phyloP scores from a whole-genome alignment of 768 basidiomycete genomes.

The Podaxis rugospora region DNA sequence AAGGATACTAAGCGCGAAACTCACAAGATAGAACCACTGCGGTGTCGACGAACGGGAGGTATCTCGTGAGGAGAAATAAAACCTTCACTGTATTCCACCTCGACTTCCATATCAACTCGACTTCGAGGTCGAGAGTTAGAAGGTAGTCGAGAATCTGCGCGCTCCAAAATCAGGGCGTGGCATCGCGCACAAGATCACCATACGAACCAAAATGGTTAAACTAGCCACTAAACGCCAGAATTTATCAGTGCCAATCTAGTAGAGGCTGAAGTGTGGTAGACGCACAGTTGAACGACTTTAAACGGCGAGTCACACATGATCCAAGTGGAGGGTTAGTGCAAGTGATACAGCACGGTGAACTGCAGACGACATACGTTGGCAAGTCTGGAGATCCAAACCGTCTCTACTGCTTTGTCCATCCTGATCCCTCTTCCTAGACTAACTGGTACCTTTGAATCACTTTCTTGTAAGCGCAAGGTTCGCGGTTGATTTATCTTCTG shows the following conservation, averaged over 20 bases:
- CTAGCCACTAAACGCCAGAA: neutral
- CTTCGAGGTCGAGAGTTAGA: constrained; percentile 7
- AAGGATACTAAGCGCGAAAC: neutral
- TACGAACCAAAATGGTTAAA: constrained; percentile 6
- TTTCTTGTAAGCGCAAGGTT: neutral
- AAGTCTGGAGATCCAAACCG: neutral
- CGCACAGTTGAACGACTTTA: neutral
- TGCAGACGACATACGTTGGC: neutral
- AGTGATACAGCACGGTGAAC: neutral
- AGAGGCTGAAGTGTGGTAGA: neutral
- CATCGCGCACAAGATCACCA: neutral
- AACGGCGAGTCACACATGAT: neutral
- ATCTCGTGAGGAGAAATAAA: constrained; percentile 14
- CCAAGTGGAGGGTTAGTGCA: neutral
- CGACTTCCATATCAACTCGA: constrained; percentile 10
- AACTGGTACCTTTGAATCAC: neutral
- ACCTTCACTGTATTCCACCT: constrained; percentile 10
- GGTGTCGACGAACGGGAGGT: constrained; percentile 9
- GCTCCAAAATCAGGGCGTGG: neutral
- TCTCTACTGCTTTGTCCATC: neutral
- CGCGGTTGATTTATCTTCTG: neutral
- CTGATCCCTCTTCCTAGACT: neutral
- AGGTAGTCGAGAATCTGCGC: constrained; percentile 10
- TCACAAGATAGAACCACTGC: constrained; percentile 1
- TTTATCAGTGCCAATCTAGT: neutral